Evolutionary conservation across 306 rosid genomes (phyloP), one percentile per base, ranked within the genome.

Genomic region (Macrotyloma uniflorum): DNA sequence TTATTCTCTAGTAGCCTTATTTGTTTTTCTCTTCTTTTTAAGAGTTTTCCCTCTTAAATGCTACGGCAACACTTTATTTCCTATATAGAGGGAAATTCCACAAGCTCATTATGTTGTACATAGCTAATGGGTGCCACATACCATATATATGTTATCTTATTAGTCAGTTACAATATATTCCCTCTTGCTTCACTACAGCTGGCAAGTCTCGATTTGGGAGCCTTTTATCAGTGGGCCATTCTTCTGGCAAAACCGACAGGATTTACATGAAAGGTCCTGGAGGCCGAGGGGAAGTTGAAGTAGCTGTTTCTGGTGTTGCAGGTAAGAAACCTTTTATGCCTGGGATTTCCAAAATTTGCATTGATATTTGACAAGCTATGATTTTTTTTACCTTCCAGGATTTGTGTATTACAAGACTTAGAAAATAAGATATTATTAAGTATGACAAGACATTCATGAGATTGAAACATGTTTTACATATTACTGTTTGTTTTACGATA

Each of bases 221-320:
- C 84, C 90, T 95, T 82, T 76, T 93, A 74, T 90, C 98, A 36
- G 86, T 85, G 33, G 90, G 94, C 68, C 88, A 90, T 72, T 87
- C 86, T 77, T 79, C 89, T 40, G 91, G 96, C 3, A 95, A 93
- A 90, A 84, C 91, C 75, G 98, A 95, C 80, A 88, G 91, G 87
- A 89, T 93, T 35, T 95, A 91, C 89, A 95, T 95, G 99, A 95
- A 85, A 89, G 99, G 99, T 77, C 99, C 99, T 14, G 99, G 96
- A 75, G 99, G 99, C 69, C 89, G 96, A n/a, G 98, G 99, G 38
- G 99, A 95, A 85, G 97, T 95, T 91, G 99, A 95, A 87, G 98
- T 93, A 68, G 99, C 99, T 45, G 99, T 95, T 86, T 95, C 99
- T 50, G 91, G 99, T 76, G 97, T 95, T 79, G 87, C 79, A 85